Conservation (phyloP, 2,329 filamentous ascomycete species). For the Arachnomyces sp. region DNA sequence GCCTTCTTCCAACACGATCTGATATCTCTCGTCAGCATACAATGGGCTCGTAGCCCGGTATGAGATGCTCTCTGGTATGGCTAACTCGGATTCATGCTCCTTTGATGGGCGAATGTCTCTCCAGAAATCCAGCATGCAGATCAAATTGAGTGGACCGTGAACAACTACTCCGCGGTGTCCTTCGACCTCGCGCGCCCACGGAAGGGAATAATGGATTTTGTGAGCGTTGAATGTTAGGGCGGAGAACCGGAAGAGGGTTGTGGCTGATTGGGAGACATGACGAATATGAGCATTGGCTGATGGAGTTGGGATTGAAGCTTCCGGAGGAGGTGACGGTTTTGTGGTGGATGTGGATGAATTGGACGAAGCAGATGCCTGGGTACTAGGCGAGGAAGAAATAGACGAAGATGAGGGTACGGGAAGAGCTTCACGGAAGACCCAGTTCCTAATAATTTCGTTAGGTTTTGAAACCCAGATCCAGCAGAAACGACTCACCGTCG, state of each 20-base stretch:
- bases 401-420: constrained; percentile 13
- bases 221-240: constrained; percentile 39
- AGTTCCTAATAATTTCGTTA: constrained; percentile 30
- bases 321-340: constrained; percentile 2
- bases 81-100: constrained; percentile 13
- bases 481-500: constrained; percentile 33
- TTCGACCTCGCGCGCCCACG: constrained; percentile 37
- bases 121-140: constrained; percentile 38
- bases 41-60: constrained; percentile 45
- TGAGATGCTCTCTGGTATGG: constrained; percentile 35
- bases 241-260: constrained; percentile 38
- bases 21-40: constrained; percentile 43
- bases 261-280: constrained; percentile 29
- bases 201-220: constrained; percentile 38
- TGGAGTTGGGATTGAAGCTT: constrained; percentile 7
- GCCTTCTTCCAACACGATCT: constrained; percentile 34
- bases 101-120: constrained; percentile 27
- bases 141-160: constrained; percentile 37
- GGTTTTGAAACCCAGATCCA: no score
- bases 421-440: constrained; percentile 38
- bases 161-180: constrained; percentile 38
- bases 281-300: constrained; percentile 20
- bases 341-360: constrained; percentile 8
- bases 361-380: neutral
- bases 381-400: constrained; percentile 3